Evolutionary conservation across 2,329 filamentous ascomycete genomes (phyloP).

Genomic region (Fusarium abutilonis): DNA sequence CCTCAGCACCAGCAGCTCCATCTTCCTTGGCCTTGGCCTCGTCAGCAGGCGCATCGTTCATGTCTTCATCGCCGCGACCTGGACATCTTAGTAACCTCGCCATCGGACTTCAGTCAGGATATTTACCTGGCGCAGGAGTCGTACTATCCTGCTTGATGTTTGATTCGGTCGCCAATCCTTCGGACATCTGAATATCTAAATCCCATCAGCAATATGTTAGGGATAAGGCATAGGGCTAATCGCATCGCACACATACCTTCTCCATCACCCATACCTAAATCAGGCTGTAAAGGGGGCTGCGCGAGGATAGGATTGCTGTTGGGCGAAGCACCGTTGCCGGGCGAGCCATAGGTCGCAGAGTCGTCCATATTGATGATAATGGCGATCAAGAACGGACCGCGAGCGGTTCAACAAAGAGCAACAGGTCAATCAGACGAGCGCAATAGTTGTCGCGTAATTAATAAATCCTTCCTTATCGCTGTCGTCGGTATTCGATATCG

Average conservation of each 20-base stretch:
- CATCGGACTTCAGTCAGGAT: conserved; percentile 70
- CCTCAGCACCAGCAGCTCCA: conserved; percentile 59
- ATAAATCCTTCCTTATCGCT: conserved; percentile 15
- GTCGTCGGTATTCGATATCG: conserved; percentile 31
- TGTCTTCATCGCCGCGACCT: conserved; percentile 78
- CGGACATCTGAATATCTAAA: conserved; percentile 73
- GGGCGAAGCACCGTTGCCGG: conserved; percentile 65
- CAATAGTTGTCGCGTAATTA: conserved; percentile 9
- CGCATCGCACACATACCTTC: conserved; percentile 56
- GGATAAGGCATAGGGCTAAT: neutral
- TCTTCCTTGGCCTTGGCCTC: conserved; percentile 63
- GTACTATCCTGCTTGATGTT: conserved; percentile 69
- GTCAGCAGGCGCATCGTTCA: conserved; percentile 71
- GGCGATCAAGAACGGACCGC: conserved; percentile 24
- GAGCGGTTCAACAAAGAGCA: conserved; percentile 17
- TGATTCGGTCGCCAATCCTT: conserved; percentile 58
- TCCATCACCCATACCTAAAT: conserved; percentile 52
- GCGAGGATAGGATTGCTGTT: conserved; percentile 65
- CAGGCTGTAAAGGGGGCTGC: conserved; percentile 62
- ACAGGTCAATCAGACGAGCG: conserved; percentile 34
- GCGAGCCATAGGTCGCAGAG: conserved; percentile 66
- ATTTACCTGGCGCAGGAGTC: conserved; percentile 64
- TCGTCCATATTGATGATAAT: conserved; percentile 64
- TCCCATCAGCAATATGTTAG: conserved; percentile 30
- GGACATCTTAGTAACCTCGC: conserved; percentile 64